Conservation (phyloP, 495 filamentous ascomycete species). For the Niebla homalea region DNA sequence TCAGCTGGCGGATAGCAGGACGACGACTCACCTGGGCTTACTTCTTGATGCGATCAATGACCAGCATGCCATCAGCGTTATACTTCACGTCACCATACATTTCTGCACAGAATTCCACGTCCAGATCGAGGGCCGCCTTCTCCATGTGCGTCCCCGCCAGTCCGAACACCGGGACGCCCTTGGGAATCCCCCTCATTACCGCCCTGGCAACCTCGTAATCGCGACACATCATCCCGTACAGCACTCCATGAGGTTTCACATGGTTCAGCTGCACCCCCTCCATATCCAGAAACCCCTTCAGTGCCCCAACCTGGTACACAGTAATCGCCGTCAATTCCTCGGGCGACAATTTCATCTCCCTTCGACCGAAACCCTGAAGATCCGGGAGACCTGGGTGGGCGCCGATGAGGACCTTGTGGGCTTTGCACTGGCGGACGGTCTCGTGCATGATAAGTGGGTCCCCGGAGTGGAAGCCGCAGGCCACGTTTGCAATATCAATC, state of each 20-base stretch:
- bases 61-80: conserved; percentile 31
- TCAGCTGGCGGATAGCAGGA: not conserved
- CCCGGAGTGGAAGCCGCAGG: conserved; percentile 48
- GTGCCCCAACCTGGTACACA: conserved; percentile 46
- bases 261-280: conserved; percentile 43
- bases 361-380: conserved; percentile 47
- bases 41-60: conserved; percentile 45
- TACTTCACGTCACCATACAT: conserved; percentile 49
- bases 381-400: conserved; percentile 51
- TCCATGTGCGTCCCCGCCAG: conserved; percentile 40
- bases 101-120: conserved; percentile 43
- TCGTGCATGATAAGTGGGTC: conserved; percentile 48
- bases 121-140: conserved; percentile 36
- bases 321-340: conserved; percentile 44
- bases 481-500: conserved; percentile 50
- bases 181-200: conserved; percentile 37
- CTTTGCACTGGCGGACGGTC: conserved; percentile 42
- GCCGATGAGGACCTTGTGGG: conserved; percentile 38
- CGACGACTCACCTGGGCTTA: not conserved
- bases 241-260: conserved; percentile 45
- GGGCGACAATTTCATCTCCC: conserved; percentile 39
- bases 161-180: conserved; percentile 42
- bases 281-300: conserved; percentile 40
- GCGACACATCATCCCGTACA: conserved; percentile 44
- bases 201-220: conserved; percentile 38